These are phyloP conservation scores for Geotrichum reessii DNA, from an alignment of 1,139 yeast genomes.

Conservation along the genomic window DNA sequence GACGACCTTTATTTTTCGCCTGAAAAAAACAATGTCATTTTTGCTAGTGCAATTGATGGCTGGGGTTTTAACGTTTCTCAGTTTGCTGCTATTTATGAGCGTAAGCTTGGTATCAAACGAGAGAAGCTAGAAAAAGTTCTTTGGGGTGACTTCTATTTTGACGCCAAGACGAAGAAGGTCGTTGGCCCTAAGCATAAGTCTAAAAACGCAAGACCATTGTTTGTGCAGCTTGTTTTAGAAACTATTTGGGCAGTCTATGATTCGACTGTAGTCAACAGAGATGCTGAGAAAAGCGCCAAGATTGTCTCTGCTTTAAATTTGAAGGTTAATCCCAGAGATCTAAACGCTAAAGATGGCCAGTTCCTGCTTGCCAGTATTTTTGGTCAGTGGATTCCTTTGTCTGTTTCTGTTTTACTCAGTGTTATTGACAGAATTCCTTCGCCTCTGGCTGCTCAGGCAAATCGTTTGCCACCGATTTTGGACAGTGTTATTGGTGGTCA, in stretches of 20 bases:
- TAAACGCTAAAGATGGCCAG: conserved; percentile 72
- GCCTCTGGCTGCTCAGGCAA: conserved; percentile 68
- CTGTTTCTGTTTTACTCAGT: conserved; percentile 75
- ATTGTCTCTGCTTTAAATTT: conserved; percentile 67
- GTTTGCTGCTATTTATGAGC: conserved; percentile 79
- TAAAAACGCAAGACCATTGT: conserved; percentile 61
- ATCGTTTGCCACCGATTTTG: conserved; percentile 63
- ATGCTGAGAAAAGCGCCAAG: conserved; percentile 66
- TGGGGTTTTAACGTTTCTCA: conserved; percentile 96
- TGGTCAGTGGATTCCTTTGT: conserved; percentile 93
- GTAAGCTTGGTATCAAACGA: conserved; percentile 78
- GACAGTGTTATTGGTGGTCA: conserved; percentile 53
- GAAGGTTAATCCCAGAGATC: conserved; percentile 66
- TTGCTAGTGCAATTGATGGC: conserved; percentile 92
- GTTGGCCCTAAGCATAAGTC: conserved; percentile 43
- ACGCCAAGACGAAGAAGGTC: conserved; percentile 83
- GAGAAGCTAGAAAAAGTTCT: conserved; percentile 75
- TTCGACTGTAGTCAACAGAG: conserved; percentile 56
- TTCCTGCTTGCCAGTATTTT: conserved; percentile 60
- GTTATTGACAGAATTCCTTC: conserved; percentile 84
- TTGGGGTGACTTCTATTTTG: conserved; percentile 93
- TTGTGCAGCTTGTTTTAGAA: conserved; percentile 81
- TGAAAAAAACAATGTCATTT: conserved; percentile 81
- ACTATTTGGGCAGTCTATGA: conserved; percentile 91
- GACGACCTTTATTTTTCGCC: conserved; percentile 86